These are phyloP conservation scores for Colletotrichum gloeosporioides DNA, from an alignment of 2,329 filamentous ascomycete species.

Conservation along the genomic window DNA sequence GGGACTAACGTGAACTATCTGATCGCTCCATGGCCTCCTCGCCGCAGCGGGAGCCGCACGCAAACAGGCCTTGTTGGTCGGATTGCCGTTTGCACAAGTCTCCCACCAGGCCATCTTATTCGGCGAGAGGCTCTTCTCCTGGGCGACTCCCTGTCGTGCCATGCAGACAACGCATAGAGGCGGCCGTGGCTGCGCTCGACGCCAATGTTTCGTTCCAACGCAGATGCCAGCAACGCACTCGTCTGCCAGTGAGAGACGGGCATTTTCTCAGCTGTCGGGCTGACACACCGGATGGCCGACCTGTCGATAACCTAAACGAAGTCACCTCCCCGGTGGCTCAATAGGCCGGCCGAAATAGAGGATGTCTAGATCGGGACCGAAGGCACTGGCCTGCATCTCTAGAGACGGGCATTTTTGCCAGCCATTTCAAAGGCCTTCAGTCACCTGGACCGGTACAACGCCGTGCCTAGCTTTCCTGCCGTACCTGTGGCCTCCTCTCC, in stretches of 20 bases:
- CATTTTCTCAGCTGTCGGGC: neutral
- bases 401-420: neutral
- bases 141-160: neutral
- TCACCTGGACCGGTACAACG: neutral
- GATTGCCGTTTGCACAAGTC: neutral
- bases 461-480: neutral
- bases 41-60: neutral
- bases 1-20: neutral
- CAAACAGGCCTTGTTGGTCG: neutral
- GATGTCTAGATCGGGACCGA: neutral
- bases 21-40: neutral
- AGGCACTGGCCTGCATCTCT: neutral
- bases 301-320: neutral
- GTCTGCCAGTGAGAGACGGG: neutral
- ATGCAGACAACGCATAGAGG: slow-evolving; percentile 8
- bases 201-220: slow-evolving; percentile 6
- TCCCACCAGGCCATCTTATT: neutral
- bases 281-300: slow-evolving; percentile 3
- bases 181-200: neutral
- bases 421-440: neutral
- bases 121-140: neutral
- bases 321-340: neutral
- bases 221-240: neutral
- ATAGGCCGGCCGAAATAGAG: neutral
- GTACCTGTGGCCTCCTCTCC: neutral